Conservation (phyloP, 2,329 filamentous ascomycete species). For the Geosmithia flava region DNA sequence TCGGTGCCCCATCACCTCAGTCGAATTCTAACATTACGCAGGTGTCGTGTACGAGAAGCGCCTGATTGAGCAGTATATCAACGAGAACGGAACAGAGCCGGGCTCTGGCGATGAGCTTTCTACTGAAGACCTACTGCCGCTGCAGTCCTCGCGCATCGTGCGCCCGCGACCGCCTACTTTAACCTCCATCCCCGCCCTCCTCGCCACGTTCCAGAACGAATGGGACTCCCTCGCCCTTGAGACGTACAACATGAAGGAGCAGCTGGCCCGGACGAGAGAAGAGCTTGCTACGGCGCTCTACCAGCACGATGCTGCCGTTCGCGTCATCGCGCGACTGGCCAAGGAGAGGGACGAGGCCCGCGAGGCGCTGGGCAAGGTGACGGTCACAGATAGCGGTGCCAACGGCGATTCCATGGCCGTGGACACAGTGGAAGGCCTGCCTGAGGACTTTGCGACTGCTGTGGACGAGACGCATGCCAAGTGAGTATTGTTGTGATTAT, state of each 20-base stretch:
- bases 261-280: conserved; percentile 79
- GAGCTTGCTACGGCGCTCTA: conserved; percentile 91
- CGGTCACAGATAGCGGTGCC: conserved; percentile 45
- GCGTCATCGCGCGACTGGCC: conserved; percentile 85
- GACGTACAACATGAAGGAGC: conserved; percentile 81
- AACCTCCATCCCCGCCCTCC: conserved; percentile 89
- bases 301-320: conserved; percentile 92
- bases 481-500: conserved; percentile 36
- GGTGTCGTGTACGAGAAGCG: conserved; percentile 87
- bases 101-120: conserved; percentile 77
- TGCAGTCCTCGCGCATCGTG: conserved; percentile 74
- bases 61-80: conserved; percentile 87
- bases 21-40: conserved; percentile 15
- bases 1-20: background rate
- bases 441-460: conserved; percentile 56
- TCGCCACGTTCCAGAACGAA: conserved; percentile 94
- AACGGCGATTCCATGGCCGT: conserved; percentile 87
- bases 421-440: conserved; percentile 60
- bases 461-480: conserved; percentile 71
- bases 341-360: conserved; percentile 87
- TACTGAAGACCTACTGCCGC: conserved; percentile 72
- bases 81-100: conserved; percentile 86
- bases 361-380: conserved; percentile 76
- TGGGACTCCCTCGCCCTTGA: conserved; percentile 93
- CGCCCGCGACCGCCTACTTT: conserved; percentile 84